Evolutionary conservation across 768 basidiomycete genomes (phyloP).

Genomic region (Phaeotremella fagi): DNA sequence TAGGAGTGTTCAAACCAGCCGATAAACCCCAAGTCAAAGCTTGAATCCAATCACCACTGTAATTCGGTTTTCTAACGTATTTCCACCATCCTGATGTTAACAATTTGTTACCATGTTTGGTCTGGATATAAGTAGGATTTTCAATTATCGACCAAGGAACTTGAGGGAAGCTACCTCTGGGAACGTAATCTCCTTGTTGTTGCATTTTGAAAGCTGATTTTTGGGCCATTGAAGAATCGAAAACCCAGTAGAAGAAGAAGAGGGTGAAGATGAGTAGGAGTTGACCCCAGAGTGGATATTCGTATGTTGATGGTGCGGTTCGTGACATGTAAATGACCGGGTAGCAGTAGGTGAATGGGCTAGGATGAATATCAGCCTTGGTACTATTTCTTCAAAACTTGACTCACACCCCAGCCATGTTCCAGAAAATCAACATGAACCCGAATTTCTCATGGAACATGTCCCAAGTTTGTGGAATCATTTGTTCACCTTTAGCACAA

Average conservation of each 20-base stretch:
- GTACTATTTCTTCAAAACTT: neutral
- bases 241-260: slow-evolving; percentile 80
- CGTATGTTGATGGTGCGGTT: slow-evolving; percentile 79
- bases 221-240: slow-evolving; percentile 92
- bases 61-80: slow-evolving; percentile 94
- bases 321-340: slow-evolving; percentile 98
- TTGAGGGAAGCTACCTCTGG: slow-evolving; percentile 91
- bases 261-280: slow-evolving; percentile 69
- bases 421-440: slow-evolving; percentile 97
- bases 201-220: slow-evolving; percentile 98
- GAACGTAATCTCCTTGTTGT: slow-evolving; percentile 75
- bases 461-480: slow-evolving; percentile 65
- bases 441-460: slow-evolving; percentile 97
- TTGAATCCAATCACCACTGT: slow-evolving; percentile 88
- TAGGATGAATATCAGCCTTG: slow-evolving; percentile 7
- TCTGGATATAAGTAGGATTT: slow-evolving; percentile 88
- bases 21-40: slow-evolving; percentile 88
- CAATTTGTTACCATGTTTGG: slow-evolving; percentile 88
- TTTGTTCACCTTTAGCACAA: slow-evolving; percentile 73
- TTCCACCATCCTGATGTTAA: slow-evolving; percentile 92
- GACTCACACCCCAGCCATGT: slow-evolving; percentile 48
- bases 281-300: slow-evolving; percentile 72
- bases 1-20: slow-evolving; percentile 82
- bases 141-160: slow-evolving; percentile 73
- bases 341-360: slow-evolving; percentile 77